Conservation (phyloP, 495 filamentous ascomycete genomes). For the Daldinia childiae region DNA sequence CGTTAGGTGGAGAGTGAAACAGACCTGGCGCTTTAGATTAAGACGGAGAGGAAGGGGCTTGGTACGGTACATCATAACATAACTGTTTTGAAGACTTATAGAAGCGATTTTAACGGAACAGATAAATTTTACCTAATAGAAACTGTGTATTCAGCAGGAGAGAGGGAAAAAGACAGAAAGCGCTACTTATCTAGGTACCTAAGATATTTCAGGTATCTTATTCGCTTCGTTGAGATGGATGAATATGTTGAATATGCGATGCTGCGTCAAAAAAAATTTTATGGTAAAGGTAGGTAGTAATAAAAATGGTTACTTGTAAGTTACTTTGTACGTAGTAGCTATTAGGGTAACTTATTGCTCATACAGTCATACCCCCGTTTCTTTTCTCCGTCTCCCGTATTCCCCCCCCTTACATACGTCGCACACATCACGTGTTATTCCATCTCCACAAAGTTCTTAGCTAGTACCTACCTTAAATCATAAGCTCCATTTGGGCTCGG, state of each 20-base stretch:
- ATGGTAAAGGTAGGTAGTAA: background rate
- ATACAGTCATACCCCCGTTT: background rate
- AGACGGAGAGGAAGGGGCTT: background rate
- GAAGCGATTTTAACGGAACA: background rate
- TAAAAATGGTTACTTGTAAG: background rate
- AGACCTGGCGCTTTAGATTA: background rate
- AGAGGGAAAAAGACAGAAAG: background rate
- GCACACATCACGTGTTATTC: background rate
- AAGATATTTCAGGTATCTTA: background rate
- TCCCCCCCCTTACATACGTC: constrained; percentile 7
- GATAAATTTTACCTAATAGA: background rate
- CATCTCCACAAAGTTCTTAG: constrained; percentile 32
- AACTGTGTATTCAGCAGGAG: background rate
- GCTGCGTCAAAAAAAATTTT: background rate
- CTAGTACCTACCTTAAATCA: constrained; percentile 23
- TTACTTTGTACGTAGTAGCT: background rate
- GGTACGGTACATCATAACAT: background rate
- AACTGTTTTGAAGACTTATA: background rate
- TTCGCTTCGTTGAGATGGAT: background rate
- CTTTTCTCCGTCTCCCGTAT: background rate
- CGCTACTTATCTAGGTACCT: background rate
- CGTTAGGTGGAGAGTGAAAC: background rate
- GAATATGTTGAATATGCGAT: constrained; percentile 2
- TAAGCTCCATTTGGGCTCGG: constrained; percentile 35
- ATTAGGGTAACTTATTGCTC: background rate